Evolutionary conservation across 805 yeast genomes (phyloP), one percentile per base, ranked within the genome.

Genomic region (Tetrapisispora iriomotensis): DNA sequence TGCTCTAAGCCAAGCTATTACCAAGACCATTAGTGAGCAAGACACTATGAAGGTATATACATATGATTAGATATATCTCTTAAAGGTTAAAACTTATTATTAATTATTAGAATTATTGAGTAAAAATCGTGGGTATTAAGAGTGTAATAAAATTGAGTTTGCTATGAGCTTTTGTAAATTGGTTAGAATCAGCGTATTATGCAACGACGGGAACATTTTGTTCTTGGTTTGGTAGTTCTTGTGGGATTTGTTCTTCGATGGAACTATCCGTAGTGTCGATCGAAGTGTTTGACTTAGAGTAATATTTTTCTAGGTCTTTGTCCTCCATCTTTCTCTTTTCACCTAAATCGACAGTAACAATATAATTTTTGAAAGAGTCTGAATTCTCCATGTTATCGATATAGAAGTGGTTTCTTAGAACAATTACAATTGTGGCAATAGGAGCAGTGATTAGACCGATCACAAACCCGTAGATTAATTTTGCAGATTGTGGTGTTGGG

Each of bases 401-500:
- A 19, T 25, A 35, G 19, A 34, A 39, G 15, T 42, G 37, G 30
- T 51, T 48, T 23, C 58, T 42, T 8, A 47, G 26, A 12, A 50
- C 34, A 17, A 53, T 41, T 3, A 40, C 44, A n/a, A 45, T 26
- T 15, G 47, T 43, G 2, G 45, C 40, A 4, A 49, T 21, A 13
- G 55, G 55, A 13, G 54, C 42, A 7, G 45, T 36, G n/a, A 46
- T 26, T 12, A 50, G 27, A 2, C 47, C 54, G 10, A 53, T 23
- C 8, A 50, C 50, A 24, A 46, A 39, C 4, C 50, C 54, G 26
- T 36, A 53, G n/a, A 49, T 25, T 23, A 51, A 36, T 38, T 51
- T 53, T 40, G 45, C 43, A 2, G 47, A 25, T 32, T 50, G 54
- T n/a, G 58, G 56, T 10, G 45, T 31, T 34, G 50, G 51, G 32